These are phyloP conservation scores for Plasmodium cynomolgi DNA, from an alignment of 169 alveolate species.

Conservation along the genomic window DNA sequence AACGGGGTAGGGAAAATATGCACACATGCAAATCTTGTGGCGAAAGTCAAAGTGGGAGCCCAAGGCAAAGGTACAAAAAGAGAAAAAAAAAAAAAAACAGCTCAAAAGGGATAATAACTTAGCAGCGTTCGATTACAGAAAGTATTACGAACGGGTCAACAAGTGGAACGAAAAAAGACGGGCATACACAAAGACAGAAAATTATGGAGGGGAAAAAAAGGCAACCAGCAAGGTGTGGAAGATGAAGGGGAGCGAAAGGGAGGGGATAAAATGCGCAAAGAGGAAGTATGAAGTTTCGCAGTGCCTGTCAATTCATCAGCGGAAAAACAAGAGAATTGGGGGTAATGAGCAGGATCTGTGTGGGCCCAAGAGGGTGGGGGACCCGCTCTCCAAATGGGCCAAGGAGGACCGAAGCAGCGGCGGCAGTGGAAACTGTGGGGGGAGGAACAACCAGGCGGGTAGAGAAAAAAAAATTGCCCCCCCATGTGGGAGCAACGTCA, in stretches of 20 bases:
- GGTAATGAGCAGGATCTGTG: not conserved
- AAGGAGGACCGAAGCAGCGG: not conserved
- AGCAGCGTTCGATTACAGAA: conserved; percentile 14
- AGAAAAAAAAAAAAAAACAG: not conserved
- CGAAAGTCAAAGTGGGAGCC: not conserved
- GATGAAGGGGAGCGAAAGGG: not conserved
- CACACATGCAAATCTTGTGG: not conserved
- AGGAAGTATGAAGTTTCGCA: not conserved
- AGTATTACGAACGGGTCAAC: conserved; percentile 44
- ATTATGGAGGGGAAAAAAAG: not conserved
- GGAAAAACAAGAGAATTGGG: not conserved
- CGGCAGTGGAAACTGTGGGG: not conserved
- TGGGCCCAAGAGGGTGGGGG: not conserved
- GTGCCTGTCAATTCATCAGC: not conserved
- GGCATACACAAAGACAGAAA: not conserved
- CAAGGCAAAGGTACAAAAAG: not conserved
- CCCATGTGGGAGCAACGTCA: not conserved
- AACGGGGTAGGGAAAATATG: not conserved
- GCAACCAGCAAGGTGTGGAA: not conserved
- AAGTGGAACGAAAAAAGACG: conserved; percentile 60
- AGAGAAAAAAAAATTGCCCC: not conserved
- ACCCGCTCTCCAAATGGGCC: not conserved
- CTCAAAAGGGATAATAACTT: not conserved
- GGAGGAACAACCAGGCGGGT: not conserved
- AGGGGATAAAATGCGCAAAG: not conserved